Conservation (phyloP, 768 basidiomycete genomes). For the Tylopilus sp. region DNA sequence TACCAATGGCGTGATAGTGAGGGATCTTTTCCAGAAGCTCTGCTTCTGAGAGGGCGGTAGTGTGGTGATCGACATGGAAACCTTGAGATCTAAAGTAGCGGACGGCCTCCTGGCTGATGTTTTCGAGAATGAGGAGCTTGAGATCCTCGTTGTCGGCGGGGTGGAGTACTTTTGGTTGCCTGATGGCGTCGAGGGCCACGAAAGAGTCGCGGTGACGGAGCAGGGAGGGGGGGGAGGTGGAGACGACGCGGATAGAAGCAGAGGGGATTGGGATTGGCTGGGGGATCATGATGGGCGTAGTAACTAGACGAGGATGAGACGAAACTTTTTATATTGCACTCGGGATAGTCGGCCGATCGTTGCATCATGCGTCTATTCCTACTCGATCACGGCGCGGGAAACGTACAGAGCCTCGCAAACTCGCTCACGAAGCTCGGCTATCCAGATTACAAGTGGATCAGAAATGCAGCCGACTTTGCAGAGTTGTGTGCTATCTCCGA, state of each 20-base stretch:
- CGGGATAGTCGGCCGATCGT: neutral
- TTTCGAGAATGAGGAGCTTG: constrained; percentile 85
- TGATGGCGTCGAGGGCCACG: constrained; percentile 35
- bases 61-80: constrained; percentile 87
- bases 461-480: constrained; percentile 73
- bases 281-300: constrained; percentile 38
- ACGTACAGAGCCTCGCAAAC: constrained; percentile 91
- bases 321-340: neutral
- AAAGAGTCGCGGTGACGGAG: constrained; percentile 37
- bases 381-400: constrained; percentile 96
- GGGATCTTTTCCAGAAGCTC: constrained; percentile 85
- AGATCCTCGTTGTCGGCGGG: constrained; percentile 81
- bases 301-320: constrained; percentile 3
- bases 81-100: constrained; percentile 74
- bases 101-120: constrained; percentile 91
- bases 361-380: constrained; percentile 67
- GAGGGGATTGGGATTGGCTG: constrained; percentile 44
- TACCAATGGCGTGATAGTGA: constrained; percentile 90
- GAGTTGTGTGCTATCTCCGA: constrained; percentile 32
- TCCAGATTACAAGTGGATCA: constrained; percentile 81
- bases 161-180: constrained; percentile 70
- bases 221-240: constrained; percentile 48
- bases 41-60: constrained; percentile 86
- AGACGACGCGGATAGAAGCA: constrained; percentile 35
- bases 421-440: constrained; percentile 82